These are phyloP conservation scores for Phyllostachys edulis DNA, from an alignment of 176 grass and related monocot species.

Conservation along the genomic window DNA sequence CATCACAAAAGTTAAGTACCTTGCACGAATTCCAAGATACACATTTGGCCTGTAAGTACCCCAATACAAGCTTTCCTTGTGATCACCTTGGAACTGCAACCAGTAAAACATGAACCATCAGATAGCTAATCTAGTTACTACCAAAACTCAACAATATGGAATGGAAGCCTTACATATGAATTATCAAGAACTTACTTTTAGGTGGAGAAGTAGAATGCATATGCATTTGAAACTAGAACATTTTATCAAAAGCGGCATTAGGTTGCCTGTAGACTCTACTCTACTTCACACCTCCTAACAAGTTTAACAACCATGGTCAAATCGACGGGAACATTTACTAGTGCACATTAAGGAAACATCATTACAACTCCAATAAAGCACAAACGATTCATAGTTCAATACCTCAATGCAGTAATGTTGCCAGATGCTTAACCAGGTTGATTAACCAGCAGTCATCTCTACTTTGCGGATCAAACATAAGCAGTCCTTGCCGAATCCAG, in stretches of 20 bases:
- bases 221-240: not conserved
- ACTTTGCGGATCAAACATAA: not conserved
- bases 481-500: not conserved
- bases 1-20: slow-evolving; percentile 42
- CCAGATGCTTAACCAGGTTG: not conserved
- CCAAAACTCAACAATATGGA: not conserved
- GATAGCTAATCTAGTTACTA: slow-evolving; percentile 21
- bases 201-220: not conserved
- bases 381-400: not conserved
- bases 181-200: not conserved
- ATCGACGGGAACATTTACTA: not conserved
- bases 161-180: not conserved
- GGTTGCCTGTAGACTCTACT: not conserved
- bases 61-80: slow-evolving; percentile 96
- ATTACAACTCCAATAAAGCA: not conserved
- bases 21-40: slow-evolving; percentile 90
- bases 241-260: not conserved
- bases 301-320: not conserved
- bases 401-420: not conserved
- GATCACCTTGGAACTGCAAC: slow-evolving; percentile 79
- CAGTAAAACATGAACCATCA: slow-evolving; percentile 34
- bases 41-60: slow-evolving; percentile 92
- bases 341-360: not conserved
- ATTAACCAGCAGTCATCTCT: not conserved
- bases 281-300: not conserved